These are phyloP conservation scores for Cylindrodendrum hubeiense DNA, from an alignment of 2,329 filamentous ascomycete species.

Conservation along the genomic window DNA sequence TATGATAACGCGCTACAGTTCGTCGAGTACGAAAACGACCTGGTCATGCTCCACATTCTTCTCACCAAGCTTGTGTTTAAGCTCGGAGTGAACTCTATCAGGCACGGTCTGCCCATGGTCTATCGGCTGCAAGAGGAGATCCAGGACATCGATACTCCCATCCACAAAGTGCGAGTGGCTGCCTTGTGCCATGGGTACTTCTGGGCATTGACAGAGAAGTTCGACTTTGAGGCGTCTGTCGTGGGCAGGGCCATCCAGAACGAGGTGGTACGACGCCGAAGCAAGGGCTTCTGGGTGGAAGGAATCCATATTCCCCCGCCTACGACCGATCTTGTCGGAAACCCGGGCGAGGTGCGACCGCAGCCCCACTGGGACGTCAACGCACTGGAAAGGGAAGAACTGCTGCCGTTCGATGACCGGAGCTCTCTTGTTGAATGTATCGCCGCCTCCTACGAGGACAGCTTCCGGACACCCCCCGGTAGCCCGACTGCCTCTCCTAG, in stretches of 20 bases:
- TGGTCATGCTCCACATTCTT: constrained; percentile 82
- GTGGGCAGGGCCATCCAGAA: constrained; percentile 79
- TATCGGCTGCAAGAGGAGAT: constrained; percentile 90
- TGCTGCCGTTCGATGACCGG: constrained; percentile 82
- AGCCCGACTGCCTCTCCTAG: constrained; percentile 81
- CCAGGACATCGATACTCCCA: constrained; percentile 71
- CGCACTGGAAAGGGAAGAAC: constrained; percentile 70
- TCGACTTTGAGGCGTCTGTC: constrained; percentile 78
- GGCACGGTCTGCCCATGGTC: constrained; percentile 88
- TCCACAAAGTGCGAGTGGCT: constrained; percentile 82
- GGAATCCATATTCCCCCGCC: constrained; percentile 78
- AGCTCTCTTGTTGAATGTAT: constrained; percentile 80
- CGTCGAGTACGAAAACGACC: constrained; percentile 78
- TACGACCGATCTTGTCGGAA: constrained; percentile 70
- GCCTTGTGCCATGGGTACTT: constrained; percentile 92
- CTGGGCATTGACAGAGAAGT: constrained; percentile 81
- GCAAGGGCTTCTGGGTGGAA: constrained; percentile 83
- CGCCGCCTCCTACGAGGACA: constrained; percentile 76
- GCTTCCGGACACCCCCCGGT: constrained; percentile 71
- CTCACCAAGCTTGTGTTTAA: constrained; percentile 79
- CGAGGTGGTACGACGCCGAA: constrained; percentile 81
- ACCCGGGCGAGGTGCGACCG: constrained; percentile 59
- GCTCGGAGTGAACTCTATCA: constrained; percentile 84
- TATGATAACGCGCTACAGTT: constrained; percentile 88
- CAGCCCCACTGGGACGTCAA: constrained; percentile 62